Percentiles rank a stretch among this genome's conserved stretches.
Conservation (phyloP, 495 filamentous ascomycete genomes). For the Xylona heveae region DNA sequence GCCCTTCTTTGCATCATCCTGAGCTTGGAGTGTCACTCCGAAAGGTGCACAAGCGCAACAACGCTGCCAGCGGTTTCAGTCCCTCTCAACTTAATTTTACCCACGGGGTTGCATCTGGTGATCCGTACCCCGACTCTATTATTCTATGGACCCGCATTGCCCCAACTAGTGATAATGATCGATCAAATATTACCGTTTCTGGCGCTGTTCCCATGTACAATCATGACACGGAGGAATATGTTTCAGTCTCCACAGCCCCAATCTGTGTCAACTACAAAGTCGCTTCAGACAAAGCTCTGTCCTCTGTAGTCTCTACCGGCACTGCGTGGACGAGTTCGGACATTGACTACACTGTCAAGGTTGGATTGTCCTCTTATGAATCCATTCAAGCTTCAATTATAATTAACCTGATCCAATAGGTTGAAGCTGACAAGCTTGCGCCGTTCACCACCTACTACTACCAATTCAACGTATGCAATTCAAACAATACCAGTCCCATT, state of each 20-base stretch:
- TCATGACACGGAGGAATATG: constrained; percentile 30
- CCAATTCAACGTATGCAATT: constrained; percentile 18
- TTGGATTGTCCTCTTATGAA: constrained; percentile 5
- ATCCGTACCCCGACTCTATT: constrained; percentile 39
- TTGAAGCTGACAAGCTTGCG: constrained; percentile 34
- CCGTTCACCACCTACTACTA: constrained; percentile 36
- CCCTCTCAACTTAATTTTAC: constrained; percentile 35
- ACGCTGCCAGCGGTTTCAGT: constrained; percentile 16
- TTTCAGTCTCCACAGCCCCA: constrained; percentile 28
- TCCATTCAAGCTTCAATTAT: not conserved
- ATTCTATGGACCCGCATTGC: constrained; percentile 50
- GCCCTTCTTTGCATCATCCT: constrained; percentile 35
- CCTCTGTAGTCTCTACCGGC: constrained; percentile 21
- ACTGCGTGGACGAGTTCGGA: constrained; percentile 39
- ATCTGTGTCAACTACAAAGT: constrained; percentile 38
- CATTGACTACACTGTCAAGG: constrained; percentile 50
- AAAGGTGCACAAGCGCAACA: constrained; percentile 23
- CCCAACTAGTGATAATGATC: constrained; percentile 28
- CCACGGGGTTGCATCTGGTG: constrained; percentile 48
- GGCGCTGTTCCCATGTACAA: constrained; percentile 31
- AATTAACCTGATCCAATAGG: constrained; percentile 12
- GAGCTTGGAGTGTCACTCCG: constrained; percentile 30
- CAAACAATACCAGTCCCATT: constrained; percentile 14
- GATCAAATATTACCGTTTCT: constrained; percentile 30
- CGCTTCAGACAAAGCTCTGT: constrained; percentile 16